These are phyloP conservation scores for Podaxis mareebaensis DNA, from an alignment of 768 basidiomycete species.

Conservation along the genomic window DNA sequence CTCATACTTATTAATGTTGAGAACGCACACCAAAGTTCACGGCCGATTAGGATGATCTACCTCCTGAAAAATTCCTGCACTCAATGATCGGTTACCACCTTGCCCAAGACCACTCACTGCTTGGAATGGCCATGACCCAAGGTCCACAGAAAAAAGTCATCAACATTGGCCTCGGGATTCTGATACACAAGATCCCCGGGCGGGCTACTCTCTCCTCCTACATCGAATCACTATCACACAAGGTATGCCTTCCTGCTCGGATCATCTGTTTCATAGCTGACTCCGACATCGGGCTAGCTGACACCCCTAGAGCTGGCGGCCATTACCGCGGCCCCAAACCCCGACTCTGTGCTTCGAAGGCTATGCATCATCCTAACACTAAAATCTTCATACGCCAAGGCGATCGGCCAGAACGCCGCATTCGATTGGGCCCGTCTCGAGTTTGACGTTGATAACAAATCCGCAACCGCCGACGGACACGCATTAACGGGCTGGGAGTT, in stretches of 20 bases:
- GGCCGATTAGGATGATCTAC: constrained; percentile 55
- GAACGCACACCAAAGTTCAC: neutral
- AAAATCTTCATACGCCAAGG: constrained; percentile 81
- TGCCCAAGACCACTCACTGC: constrained; percentile 63
- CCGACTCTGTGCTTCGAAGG: constrained; percentile 70
- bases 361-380: constrained; percentile 78
- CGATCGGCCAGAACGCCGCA: constrained; percentile 77
- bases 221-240: constrained; percentile 73
- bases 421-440: constrained; percentile 84
- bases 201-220: constrained; percentile 61
- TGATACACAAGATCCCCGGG: constrained; percentile 53
- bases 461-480: constrained; percentile 66
- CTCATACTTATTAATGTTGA: no score
- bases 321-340: constrained; percentile 49
- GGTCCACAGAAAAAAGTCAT: constrained; percentile 68
- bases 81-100: constrained; percentile 84
- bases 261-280: constrained; percentile 3
- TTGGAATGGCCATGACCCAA: constrained; percentile 87
- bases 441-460: constrained; percentile 67
- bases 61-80: constrained; percentile 64
- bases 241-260: constrained; percentile 46
- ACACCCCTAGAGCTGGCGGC: constrained; percentile 42
- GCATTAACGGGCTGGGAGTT: constrained; percentile 85
- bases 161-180: neutral
- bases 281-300: constrained; percentile 18